Evolutionary conservation across 495 filamentous ascomycete species (phyloP).

Genomic region (Delitschia confertaspora): DNA sequence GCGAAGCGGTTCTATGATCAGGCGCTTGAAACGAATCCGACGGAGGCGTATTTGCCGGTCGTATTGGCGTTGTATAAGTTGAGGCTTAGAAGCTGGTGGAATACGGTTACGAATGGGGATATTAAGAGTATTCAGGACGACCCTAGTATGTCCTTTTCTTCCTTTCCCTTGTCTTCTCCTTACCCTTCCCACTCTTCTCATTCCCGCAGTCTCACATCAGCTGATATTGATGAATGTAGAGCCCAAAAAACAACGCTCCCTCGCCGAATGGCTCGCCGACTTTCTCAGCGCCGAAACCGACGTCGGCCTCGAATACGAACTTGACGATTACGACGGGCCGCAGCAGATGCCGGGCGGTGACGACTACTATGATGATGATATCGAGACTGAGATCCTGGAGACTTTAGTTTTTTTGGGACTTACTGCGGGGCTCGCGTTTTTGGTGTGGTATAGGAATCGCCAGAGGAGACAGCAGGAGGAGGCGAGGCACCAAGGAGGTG

Average conservation of each 20-base stretch:
- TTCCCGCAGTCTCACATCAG: not conserved
- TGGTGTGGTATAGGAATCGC: constrained; percentile 79
- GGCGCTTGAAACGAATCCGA: constrained; percentile 73
- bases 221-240: constrained; percentile 37
- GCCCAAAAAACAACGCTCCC: constrained; percentile 59
- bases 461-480: constrained; percentile 40
- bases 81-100: constrained; percentile 79
- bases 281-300: constrained; percentile 69
- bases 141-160: constrained; percentile 52
- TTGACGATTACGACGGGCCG: constrained; percentile 46
- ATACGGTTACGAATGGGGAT: constrained; percentile 77
- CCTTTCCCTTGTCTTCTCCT: not conserved
- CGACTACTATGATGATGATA: constrained; percentile 51
- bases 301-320: constrained; percentile 45
- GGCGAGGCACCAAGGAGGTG: constrained; percentile 22
- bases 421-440: constrained; percentile 60
- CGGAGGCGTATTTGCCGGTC: constrained; percentile 89
- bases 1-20: constrained; percentile 94
- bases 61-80: constrained; percentile 81
- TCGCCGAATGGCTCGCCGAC: constrained; percentile 73
- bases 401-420: constrained; percentile 74
- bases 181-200: constrained; percentile 1
- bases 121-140: constrained; percentile 88
- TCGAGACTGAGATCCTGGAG: constrained; percentile 73
- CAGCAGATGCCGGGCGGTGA: constrained; percentile 44